Conservation (phyloP, 2,329 filamentous ascomycete species). For the Diaporthe sp. region DNA sequence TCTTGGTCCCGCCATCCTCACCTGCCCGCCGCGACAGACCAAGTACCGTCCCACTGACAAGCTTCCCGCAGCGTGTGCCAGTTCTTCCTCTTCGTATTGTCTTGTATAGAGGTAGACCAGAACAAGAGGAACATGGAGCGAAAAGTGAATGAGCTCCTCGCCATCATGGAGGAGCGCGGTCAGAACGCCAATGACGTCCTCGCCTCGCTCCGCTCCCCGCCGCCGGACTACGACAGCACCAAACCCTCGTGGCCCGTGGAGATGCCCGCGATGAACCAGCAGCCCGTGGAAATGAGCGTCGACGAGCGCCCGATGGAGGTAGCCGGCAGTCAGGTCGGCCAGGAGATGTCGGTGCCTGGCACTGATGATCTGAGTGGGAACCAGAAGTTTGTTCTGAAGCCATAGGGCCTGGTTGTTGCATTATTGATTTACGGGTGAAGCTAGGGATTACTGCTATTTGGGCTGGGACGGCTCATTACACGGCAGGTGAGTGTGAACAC, state of each 20-base stretch:
- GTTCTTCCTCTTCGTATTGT: conserved; percentile 7
- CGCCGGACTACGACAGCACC: background rate
- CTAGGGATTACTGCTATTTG: no score
- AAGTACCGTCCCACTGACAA: background rate
- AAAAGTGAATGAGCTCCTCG: conserved; percentile 7
- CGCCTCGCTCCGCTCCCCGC: conserved; percentile 5
- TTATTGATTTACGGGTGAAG: background rate
- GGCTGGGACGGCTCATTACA: background rate
- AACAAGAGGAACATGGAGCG: conserved; percentile 15
- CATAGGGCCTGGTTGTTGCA: background rate
- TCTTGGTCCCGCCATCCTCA: background rate
- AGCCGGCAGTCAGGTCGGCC: background rate
- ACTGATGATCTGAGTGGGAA: background rate
- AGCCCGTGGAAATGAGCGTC: conserved; percentile 19
- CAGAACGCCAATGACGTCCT: conserved; percentile 16
- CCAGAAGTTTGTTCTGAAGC: conserved; percentile 22
- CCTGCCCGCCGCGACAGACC: background rate
- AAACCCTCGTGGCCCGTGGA: conserved; percentile 17
- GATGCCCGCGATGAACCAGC: conserved; percentile 23
- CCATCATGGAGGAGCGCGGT: conserved; percentile 13
- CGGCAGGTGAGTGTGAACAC: background rate
- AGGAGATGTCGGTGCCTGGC: conserved; percentile 17
- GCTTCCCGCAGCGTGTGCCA: background rate
- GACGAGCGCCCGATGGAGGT: conserved; percentile 24
- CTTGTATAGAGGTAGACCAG: conserved; percentile 23